Base-by-base conservation (phyloP, 2,329 filamentous ascomycete genomes). In the Blastomyces parvus region DNA sequence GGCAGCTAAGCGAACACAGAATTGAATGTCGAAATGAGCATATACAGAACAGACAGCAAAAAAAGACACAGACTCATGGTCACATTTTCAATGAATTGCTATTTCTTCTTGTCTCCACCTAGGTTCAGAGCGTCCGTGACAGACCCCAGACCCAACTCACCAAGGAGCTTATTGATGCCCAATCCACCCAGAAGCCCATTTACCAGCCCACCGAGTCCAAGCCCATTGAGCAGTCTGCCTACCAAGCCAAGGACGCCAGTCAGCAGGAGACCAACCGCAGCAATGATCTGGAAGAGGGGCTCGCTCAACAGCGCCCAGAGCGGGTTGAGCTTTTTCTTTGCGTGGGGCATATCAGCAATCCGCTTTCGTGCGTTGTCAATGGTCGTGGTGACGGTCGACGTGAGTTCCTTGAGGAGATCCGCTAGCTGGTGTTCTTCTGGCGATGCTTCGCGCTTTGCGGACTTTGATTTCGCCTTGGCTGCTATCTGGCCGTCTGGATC, bases 321-420 rank as follows among this genome's bases (percentile, higher is more conserved):
- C 13, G 92, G 91, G 79, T 93, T 96, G 65, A 96, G 83, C 80
- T 93, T 87, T 83, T 96, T 93, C 87, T 96, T 95, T 53, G 91
- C 92, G 69, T 95, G 89, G 6, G 92, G 91, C 89, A 96, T 94
- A 72, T 90, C 89, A 71, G 89, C 86, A 65, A 96, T 89, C 81
- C 90, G 89, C 80, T 88, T 89, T 85, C 92, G 94, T 33, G 89
- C 89, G 67, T 88, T 87, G 72, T 97, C 91, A 69, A 97, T 93
- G 30, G 88, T 90, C 70, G 87, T 86, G 57, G 89, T 87, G 27
- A 97, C 89, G 33, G 85, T 87, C 25, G 87, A 87, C 0, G 91
- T 93, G 64, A 96, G 82, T 78, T 86, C 90, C 80, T 96, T 95
- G 69, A 96, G 84, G 11, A 87, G 79, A 64, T 96, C 91, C 4